Conservation (phyloP, 768 basidiomycete species). For the Mycena leptocephala region DNA sequence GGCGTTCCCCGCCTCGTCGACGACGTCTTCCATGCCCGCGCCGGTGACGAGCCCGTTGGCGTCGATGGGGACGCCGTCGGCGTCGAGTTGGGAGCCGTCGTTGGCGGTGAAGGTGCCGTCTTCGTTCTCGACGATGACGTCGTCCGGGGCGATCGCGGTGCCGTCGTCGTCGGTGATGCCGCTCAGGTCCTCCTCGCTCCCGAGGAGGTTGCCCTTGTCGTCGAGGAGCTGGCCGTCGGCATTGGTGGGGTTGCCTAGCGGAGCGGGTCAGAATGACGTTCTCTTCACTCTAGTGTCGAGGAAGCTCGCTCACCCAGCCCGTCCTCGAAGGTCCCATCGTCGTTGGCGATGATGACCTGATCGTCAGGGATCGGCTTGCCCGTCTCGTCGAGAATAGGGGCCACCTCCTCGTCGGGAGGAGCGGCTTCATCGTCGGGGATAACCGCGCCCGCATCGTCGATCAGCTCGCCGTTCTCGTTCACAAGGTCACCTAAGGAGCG, state of each 20-base stretch:
- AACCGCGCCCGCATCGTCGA: constrained; percentile 8
- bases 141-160: not conserved
- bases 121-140: constrained; percentile 19
- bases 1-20: not conserved
- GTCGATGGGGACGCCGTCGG: constrained; percentile 11
- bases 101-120: constrained; percentile 16
- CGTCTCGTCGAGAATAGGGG: constrained; percentile 6
- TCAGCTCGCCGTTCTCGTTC: constrained; percentile 13
- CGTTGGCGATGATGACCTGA: not conserved
- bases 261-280: not conserved
- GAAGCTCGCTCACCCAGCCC: constrained; percentile 3
- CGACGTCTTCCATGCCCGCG: constrained; percentile 13
- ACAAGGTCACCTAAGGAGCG: constrained; percentile 8
- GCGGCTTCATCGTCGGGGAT: constrained; percentile 11
- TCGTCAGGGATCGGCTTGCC: constrained; percentile 13
- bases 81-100: constrained; percentile 18
- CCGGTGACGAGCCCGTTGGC: not conserved
- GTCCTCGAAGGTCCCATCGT: constrained; percentile 9
- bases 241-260: constrained; percentile 10
- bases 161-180: constrained; percentile 9
- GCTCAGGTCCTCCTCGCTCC: not conserved
- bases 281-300: not conserved
- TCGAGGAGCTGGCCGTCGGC: constrained; percentile 17
- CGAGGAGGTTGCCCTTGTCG: constrained; percentile 17
- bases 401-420: not conserved